A percentile compares a stretch with the other conserved stretches of the same genome.
Conservation (phyloP, 441 rosid genomes). For the Pelargonium myrrhifolium region DNA sequence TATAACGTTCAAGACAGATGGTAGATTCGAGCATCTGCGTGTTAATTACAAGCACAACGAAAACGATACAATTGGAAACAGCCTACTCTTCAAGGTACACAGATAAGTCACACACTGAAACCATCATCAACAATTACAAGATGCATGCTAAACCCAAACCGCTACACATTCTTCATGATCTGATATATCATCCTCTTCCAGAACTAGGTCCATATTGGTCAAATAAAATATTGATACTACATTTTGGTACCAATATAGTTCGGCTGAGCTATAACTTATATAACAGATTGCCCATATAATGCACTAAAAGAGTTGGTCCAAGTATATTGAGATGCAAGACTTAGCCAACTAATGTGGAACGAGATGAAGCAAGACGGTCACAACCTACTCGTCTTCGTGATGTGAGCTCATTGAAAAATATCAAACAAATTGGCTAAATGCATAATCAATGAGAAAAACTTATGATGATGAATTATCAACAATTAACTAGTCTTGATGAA, state of each 20-base stretch:
- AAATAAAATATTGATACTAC: not conserved
- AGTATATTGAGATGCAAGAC: no score
- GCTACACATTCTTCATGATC: not conserved
- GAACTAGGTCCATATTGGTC: not conserved
- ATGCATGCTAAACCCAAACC: not conserved
- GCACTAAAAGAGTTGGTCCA: no score
- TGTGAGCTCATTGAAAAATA: not conserved
- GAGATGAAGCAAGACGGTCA: no score
- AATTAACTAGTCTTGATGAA: not conserved
- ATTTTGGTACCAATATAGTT: not conserved
- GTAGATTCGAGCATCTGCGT: not conserved
- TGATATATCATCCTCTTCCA: not conserved
- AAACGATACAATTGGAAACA: not conserved
- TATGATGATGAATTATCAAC: not conserved
- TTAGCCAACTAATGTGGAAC: no score
- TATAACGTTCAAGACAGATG: not conserved
- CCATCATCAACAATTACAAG: not conserved
- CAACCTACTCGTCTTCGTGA: no score
- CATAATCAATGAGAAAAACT: not conserved
- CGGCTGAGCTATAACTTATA: not conserved
- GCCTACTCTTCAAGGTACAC: not conserved
- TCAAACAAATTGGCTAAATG: not conserved
- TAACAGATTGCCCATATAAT: no score
- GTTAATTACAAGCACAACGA: not conserved
- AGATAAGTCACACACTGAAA: not conserved